Base-by-base conservation (phyloP, 768 basidiomycete genomes). In the Mycena albidolilacea region DNA sequence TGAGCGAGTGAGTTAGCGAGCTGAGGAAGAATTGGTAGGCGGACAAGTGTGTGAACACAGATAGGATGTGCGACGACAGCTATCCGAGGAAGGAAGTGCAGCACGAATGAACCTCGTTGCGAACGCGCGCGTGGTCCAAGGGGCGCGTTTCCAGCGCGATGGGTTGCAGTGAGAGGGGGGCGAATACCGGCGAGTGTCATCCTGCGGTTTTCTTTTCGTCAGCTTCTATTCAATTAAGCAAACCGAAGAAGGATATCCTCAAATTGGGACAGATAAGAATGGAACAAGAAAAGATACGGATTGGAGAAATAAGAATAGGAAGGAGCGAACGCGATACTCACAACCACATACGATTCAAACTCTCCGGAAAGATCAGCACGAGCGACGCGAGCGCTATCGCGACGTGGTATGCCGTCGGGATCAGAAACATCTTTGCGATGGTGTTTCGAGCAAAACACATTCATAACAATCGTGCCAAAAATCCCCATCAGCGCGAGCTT, bases 401-500 rank as follows among this genome's bases (percentile, higher is more conserved):
- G 38, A 84, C 64, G 71, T 86, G 87, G 70, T 83, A 85, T 8
- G 72, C 52, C 7, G 83, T 78, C 19, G 87, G 86, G 64, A 86
- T 78, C 54, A 86, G 73, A 74, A 88, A 83, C 7, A 78, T 55
- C 57, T 85, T 84, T 5, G 85, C 81, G 35, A 88, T 60, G 10
- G 81, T 85, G 68, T 87, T 87, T 50, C 19, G 41, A 37, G 65
- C 71, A 67, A 64, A 85, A 81, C 38, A 86, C 81, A 75, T 87
- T 85, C 52, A 88, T 62, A 6, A 85, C 85, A 39, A 88, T 87
- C 19, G 79, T 82, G 4, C 84, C 86, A 63, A 87, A 86, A 19
- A 87, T 83, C n/a, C 82, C 82, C 23, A 86, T 61, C 10, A 87
- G 74, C 9, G 80, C 69, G 8, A 88, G 80, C 67, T 82, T 85